Percentiles rank a stretch among this genome's conserved stretches.
phyloP scores from a whole-genome alignment of 2,329 filamentous ascomycete genomes.

The Lachnellula willkommii region DNA sequence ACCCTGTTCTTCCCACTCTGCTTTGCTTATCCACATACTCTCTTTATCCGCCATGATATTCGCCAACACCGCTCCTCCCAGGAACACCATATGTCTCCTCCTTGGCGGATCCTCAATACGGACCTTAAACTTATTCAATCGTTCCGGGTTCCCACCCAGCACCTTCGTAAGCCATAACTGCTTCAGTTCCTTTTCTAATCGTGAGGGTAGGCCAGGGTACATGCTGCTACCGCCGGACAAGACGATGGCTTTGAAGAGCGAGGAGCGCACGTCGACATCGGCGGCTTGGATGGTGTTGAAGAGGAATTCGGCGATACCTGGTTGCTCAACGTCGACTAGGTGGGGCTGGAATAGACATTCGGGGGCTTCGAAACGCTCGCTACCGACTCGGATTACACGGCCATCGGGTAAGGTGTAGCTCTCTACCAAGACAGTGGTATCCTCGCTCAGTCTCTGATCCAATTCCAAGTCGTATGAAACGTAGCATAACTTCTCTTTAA shows the following conservation, averaged over 20 bases:
- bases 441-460: conserved; percentile 92
- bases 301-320: conserved; percentile 91
- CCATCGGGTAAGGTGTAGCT: conserved; percentile 96
- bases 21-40: conserved; percentile 97
- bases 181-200: conserved; percentile 97
- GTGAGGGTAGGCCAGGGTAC: conserved; percentile 92
- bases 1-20: conserved; percentile 95
- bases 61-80: conserved; percentile 90
- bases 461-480: conserved; percentile 97
- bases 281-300: conserved; percentile 98
- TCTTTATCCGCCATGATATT: conserved; percentile 99
- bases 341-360: conserved; percentile 99
- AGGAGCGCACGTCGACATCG: conserved; percentile 89
- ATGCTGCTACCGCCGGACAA: conserved; percentile 96
- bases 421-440: conserved; percentile 94
- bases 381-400: conserved; percentile 90
- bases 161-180: conserved; percentile 96
- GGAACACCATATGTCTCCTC: conserved; percentile 98
- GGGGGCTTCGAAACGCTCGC: conserved; percentile 94
- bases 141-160: conserved; percentile 83
- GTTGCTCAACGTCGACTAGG: conserved; percentile 94
- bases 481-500: conserved; percentile 99
- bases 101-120: conserved; percentile 96
- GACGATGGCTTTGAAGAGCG: conserved; percentile 95
- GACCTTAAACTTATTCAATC: conserved; percentile 98